Base-by-base conservation (phyloP, 164 flowering plant genomes). In the Vitis amurensis region DNA sequence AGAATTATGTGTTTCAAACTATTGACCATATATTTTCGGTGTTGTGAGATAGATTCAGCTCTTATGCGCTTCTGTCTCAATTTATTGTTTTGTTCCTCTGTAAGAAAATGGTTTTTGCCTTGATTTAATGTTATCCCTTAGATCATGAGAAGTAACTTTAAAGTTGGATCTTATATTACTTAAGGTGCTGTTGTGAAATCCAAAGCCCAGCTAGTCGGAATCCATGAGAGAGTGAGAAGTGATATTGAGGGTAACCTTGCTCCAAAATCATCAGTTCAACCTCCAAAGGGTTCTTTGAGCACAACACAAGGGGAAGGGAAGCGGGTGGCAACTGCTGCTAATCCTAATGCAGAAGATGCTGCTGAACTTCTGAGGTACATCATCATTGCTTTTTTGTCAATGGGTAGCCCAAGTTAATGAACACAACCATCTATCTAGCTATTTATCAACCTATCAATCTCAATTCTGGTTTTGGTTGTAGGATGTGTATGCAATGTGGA, bases 401-500 rank as follows among this genome's bases (percentile, higher is more conserved):
- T 27, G 29, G 47, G 6, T 53, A 19, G 17, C 10, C 2, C 8
- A 48, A 44, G 12, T 13, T n/a, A 44, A 9, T 19, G 7, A 10
- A 67, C 29, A 3, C 50, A 31, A 31, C 44, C 44, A 31, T 31
- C 44, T 6, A 31, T 31, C 44, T 31, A 31, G 44, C 7, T 31
- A 31, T 31, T 31, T 31, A 31, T 31, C 44, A 23, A 23, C 27
- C 27, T 23, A 23, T 23, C 27, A 23, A 23, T 23, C 27, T 23
- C 27, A 31, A 31, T 31, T 31, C 44, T 31, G 44, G n/a, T 29
- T 48, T 27, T 71, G 31, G 70, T 76, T 51, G 11, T 69, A 92
- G 99, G 83, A 87, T 95, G 92, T 95, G 99, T 73, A 17, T 90
- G 73, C 92, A 85, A 50, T 94, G 98, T 84, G 98, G 98, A 27